phyloP scores from a whole-genome alignment of 2,329 filamentous ascomycete genomes.

The Periconia sp. region DNA sequence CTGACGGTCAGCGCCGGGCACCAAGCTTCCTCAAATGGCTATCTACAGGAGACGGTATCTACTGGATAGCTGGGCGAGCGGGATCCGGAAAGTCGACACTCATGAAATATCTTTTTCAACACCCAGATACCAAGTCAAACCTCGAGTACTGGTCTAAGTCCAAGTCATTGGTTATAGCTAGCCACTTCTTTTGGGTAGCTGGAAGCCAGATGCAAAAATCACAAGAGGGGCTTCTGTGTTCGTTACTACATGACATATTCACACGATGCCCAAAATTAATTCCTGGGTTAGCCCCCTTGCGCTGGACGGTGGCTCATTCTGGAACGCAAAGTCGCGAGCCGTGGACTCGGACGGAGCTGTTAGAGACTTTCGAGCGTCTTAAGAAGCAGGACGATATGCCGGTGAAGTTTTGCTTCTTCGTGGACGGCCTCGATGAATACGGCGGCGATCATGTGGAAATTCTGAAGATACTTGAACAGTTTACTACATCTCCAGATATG shows the following conservation, averaged over 20 bases:
- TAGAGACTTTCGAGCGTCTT: background rate
- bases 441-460: conserved; percentile 11
- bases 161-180: background rate
- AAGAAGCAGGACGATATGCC: background rate
- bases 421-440: conserved; percentile 20
- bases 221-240: conserved; percentile 44
- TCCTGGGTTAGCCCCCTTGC: background rate
- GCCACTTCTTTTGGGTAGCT: background rate
- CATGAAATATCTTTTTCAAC: background rate
- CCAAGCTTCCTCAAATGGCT: background rate
- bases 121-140: background rate
- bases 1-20: background rate
- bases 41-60: background rate
- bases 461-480: conserved; percentile 19
- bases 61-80: background rate
- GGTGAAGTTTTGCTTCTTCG: conserved; percentile 10
- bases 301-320: background rate
- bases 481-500: background rate
- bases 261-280: conserved; percentile 1
- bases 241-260: conserved; percentile 35
- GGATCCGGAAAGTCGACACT: conserved; percentile 1
- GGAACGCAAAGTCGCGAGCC: no score
- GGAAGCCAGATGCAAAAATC: conserved; percentile 43
- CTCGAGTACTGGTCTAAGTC: background rate
- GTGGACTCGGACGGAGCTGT: no score